Conservation (phyloP, 2,329 filamentous ascomycete species). For the Phyllosticta citrichinensis region DNA sequence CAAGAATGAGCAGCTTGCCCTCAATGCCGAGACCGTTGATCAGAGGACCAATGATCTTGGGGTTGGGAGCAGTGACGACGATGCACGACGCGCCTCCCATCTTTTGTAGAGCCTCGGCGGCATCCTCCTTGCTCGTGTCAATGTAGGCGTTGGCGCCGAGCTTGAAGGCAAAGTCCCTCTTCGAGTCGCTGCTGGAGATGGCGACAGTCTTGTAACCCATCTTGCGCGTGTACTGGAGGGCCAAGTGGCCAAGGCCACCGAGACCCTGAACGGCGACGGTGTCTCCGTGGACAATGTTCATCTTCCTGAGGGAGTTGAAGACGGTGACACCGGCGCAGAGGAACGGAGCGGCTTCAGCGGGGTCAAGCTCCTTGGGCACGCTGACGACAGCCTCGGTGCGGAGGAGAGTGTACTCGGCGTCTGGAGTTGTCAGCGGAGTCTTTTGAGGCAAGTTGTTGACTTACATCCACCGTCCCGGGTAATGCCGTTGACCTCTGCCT, state of each 20-base stretch:
- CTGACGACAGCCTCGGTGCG: slow-evolving; percentile 49
- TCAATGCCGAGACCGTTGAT: slow-evolving; percentile 42
- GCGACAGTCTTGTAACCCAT: slow-evolving; percentile 45
- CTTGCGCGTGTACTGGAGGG: slow-evolving; percentile 42
- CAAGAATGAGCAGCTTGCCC: slow-evolving; percentile 53
- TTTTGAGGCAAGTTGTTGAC: slow-evolving; percentile 11
- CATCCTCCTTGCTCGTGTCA: slow-evolving; percentile 42
- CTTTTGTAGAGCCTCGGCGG: slow-evolving; percentile 39
- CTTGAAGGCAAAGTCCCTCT: slow-evolving; percentile 44
- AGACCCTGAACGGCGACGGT: slow-evolving; percentile 44
- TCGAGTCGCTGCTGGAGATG: slow-evolving; percentile 38
- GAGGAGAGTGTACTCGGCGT: slow-evolving; percentile 52
- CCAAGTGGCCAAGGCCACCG: slow-evolving; percentile 44
- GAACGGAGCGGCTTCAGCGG: slow-evolving; percentile 37
- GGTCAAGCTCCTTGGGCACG: slow-evolving; percentile 38
- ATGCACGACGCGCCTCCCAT: slow-evolving; percentile 54
- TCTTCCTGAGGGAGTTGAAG: slow-evolving; percentile 42
- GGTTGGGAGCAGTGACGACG: slow-evolving; percentile 53
- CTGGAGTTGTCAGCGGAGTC: slow-evolving; percentile 13
- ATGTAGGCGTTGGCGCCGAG: slow-evolving; percentile 50
- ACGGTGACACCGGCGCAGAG: slow-evolving; percentile 42
- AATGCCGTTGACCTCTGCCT: slow-evolving; percentile 54
- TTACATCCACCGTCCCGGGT: slow-evolving; percentile 55
- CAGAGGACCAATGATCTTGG: slow-evolving; percentile 44
- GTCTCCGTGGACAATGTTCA: slow-evolving; percentile 36